Conservation (phyloP, 73 alveolate genomes). For the Symbiodinium natans region DNA sequence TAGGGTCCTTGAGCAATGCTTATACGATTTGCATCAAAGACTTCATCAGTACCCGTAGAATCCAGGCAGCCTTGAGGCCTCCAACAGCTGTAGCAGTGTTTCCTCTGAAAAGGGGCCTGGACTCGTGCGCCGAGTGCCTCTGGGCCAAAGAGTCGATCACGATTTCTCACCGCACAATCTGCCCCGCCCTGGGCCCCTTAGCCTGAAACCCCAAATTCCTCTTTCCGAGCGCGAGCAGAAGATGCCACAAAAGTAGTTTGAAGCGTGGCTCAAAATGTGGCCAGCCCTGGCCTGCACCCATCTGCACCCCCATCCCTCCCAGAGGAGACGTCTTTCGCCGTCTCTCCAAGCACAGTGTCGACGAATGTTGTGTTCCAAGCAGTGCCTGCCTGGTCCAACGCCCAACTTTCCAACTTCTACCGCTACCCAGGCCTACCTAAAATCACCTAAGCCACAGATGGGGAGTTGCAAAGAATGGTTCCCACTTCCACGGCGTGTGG, state of each 20-base stretch:
- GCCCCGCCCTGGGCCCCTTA: background rate
- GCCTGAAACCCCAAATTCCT: too few relatives aligned
- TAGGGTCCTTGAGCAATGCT: too few relatives aligned
- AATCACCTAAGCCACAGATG: too few relatives aligned
- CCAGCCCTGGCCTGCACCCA: background rate
- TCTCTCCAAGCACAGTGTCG: background rate
- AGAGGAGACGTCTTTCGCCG: background rate
- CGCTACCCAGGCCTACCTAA: too few relatives aligned
- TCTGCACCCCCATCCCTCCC: background rate
- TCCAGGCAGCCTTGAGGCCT: too few relatives aligned
- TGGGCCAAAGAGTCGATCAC: background rate
- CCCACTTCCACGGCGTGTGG: background rate
- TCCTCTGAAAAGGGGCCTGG: too few relatives aligned
- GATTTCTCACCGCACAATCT: background rate
- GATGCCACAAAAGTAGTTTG: background rate
- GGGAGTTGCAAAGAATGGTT: too few relatives aligned
- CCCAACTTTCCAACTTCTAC: background rate
- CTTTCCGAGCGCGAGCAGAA: too few relatives aligned
- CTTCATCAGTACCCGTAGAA: too few relatives aligned
- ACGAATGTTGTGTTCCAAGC: conserved; percentile 3
- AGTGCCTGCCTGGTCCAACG: background rate
- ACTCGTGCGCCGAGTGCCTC: too few relatives aligned
- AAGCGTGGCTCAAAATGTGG: background rate
- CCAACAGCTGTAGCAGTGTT: too few relatives aligned
- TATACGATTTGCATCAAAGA: too few relatives aligned